phyloP scores from a whole-genome alignment of 495 filamentous ascomycete genomes.

The Xylaria nigripes region DNA sequence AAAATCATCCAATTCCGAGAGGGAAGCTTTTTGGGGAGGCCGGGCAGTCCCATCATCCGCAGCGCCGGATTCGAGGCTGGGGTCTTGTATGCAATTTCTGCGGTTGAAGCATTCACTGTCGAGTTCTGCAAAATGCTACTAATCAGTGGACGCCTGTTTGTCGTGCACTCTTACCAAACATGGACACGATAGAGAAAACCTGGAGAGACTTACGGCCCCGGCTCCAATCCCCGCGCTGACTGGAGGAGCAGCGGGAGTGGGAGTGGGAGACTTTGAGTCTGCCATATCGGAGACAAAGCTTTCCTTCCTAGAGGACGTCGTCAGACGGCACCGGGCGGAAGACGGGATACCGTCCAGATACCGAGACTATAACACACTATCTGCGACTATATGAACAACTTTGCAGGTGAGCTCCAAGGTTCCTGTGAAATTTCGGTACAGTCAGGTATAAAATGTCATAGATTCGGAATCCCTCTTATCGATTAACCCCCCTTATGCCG shows the following conservation, averaged over 20 bases:
- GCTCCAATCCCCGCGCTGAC: too few species aligned
- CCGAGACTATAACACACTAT: not conserved
- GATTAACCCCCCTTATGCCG: not conserved
- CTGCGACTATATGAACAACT: not conserved
- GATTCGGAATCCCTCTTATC: not conserved
- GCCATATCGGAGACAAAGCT: conserved; percentile 3
- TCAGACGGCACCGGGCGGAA: not conserved
- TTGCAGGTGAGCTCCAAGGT: not conserved
- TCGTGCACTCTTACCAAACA: too few species aligned
- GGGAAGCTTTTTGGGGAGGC: conserved; percentile 72
- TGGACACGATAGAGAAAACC: too few species aligned
- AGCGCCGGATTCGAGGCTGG: conserved; percentile 58
- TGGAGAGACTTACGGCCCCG: too few species aligned
- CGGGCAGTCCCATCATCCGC: conserved; percentile 75
- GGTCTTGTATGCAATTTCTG: conserved; percentile 32
- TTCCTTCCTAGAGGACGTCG: not conserved
- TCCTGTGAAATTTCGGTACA: not conserved
- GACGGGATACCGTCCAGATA: not conserved
- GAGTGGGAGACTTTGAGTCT: conserved; percentile 5
- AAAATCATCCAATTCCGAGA: conserved; percentile 99
- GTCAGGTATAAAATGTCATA: not conserved
- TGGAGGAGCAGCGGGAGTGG: too few species aligned
- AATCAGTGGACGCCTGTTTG: too few species aligned
- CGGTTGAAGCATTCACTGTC: not conserved
- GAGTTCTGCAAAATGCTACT: not conserved